A percentile compares a stretch with the other conserved stretches of the same genome.
These are phyloP conservation scores for Trichoderma reesei DNA, from an alignment of 495 filamentous ascomycete species.

Conservation along the genomic window DNA sequence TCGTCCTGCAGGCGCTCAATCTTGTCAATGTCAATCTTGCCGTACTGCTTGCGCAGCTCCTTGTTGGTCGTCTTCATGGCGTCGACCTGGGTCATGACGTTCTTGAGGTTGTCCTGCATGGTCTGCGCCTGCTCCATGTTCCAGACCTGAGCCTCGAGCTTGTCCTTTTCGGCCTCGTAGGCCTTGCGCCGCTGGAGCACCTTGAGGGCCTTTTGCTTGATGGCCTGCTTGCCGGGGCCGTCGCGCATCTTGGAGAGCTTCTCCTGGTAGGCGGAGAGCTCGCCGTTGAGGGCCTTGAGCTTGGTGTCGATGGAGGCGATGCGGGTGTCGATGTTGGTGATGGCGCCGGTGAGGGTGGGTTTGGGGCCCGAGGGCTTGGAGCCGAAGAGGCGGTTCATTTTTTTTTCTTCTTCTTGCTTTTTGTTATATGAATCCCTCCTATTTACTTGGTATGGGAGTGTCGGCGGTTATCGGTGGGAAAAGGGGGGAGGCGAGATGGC, in stretches of 20 bases:
- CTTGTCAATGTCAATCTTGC: slow-evolving; percentile 93
- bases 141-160: slow-evolving; percentile 91
- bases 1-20: slow-evolving; percentile 98
- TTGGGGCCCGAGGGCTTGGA: slow-evolving; percentile 81
- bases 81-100: slow-evolving; percentile 97
- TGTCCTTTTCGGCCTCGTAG: slow-evolving; percentile 90
- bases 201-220: slow-evolving; percentile 92
- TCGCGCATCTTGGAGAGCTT: slow-evolving; percentile 92
- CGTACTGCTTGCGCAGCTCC: slow-evolving; percentile 86
- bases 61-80: slow-evolving; percentile 96
- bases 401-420: slow-evolving; percentile 12
- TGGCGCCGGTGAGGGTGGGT: slow-evolving; percentile 78
- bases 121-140: slow-evolving; percentile 99
- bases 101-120: slow-evolving; percentile 99
- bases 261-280: slow-evolving; percentile 79
- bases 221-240: slow-evolving; percentile 84
- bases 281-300: slow-evolving; percentile 80
- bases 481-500: neutral
- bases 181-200: slow-evolving; percentile 92
- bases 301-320: slow-evolving; percentile 91
- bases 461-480: neutral
- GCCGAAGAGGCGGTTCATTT: slow-evolving; percentile 95
- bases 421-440: neutral
- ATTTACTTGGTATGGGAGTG: neutral
- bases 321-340: slow-evolving; percentile 79